Evolutionary conservation across 768 basidiomycete species (phyloP), one percentile per base, ranked within the genome.

Genomic region (Suillus variegatus): DNA sequence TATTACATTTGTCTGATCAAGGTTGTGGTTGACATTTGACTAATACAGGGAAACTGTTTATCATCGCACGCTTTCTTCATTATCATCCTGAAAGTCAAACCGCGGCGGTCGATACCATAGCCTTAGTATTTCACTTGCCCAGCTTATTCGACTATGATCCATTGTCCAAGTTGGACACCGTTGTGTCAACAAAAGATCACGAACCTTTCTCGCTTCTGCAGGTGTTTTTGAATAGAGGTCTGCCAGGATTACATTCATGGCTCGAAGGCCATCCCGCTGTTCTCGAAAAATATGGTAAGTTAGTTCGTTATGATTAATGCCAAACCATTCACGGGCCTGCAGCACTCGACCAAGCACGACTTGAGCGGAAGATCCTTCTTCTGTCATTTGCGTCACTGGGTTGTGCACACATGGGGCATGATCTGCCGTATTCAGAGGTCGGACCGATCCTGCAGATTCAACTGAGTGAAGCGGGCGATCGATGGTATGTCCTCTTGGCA

Each of bases 331-430:
- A 32, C n/a, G 5, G 16, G 7, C 44, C 64, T 22, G 4, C 43
- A 91, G 91, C 82, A 47, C 52, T 32, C 4, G 86, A 88, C 56
- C 74, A 75, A 41, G 66, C 81, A 20, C 82, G 86, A 61, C 81
- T 95, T 25, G 90, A 91, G 74, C 85, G 82, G 70, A 95, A 95
- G 80, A 89, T 95, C 55, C 86, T 90, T 32, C 84, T 94, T 9
- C 81, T 95, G 22, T 86, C 87, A 4, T 84, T 95, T 60, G 87
- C 92, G 16, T 87, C 91, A 0, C 82, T 95, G 40, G 90, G 87
- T n/a, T 89, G 91, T 73, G 81, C 89, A 68, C 85, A 92, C 72
- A 83, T 93, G 41, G 92, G 92, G 10, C 85, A 86, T 55, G 87
- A 89, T 69, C 80, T 96, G 16, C 77, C 89, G 0, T 95, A 95